Evolutionary conservation across 768 basidiomycete genomes (phyloP), one percentile per base, ranked within the genome.

Genomic region (Russula sp.): DNA sequence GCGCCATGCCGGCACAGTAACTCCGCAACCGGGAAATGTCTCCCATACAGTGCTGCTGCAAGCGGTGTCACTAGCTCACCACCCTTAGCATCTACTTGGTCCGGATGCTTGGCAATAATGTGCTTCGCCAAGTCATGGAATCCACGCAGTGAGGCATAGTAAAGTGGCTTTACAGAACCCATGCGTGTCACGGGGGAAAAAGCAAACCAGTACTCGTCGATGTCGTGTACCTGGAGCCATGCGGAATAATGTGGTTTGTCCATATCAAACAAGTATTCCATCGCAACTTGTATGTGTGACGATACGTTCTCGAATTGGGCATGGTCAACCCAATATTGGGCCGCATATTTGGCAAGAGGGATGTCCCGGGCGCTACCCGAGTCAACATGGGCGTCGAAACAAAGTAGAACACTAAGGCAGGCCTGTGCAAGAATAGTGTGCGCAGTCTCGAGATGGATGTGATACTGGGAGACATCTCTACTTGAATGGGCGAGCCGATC

Each of bases 231-330:
- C 49, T 9, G 39, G 34, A 1, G 7, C 58, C 58, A 58, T 43
- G 58, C 41, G 22, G 49, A 6, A 35, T 49, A 58, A 22, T 58
- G 41, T 35, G 51, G 51, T 39, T 47, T 60, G 50, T 53, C 50
- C 18, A 11, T 10, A 36, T 49, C 51, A 14, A 60, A 38, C 2
- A 59, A 36, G 38, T 45, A 22, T 16, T 53, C 43, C 22, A 60
- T 38, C 11, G n/a, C 16, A 14, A n/a, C 45, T 13, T 2, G 50
- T 45, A 60, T 47, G 8, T 4, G 22, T 18, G 51, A 39, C 1
- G 43, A 29, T 2, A 60, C 51, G 0, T 34, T 32, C 8, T 38
- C 25, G 18, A 60, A 60, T 7, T 6, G 43, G 1, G 51, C 43
- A 60, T 60, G 59, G 35, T 45, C 42, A 2, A 47, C 25, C 51